Evolutionary conservation across 2,329 filamentous ascomycete species (phyloP), one percentile per base, ranked within the genome.

Genomic region (Acrocalymma vagum): DNA sequence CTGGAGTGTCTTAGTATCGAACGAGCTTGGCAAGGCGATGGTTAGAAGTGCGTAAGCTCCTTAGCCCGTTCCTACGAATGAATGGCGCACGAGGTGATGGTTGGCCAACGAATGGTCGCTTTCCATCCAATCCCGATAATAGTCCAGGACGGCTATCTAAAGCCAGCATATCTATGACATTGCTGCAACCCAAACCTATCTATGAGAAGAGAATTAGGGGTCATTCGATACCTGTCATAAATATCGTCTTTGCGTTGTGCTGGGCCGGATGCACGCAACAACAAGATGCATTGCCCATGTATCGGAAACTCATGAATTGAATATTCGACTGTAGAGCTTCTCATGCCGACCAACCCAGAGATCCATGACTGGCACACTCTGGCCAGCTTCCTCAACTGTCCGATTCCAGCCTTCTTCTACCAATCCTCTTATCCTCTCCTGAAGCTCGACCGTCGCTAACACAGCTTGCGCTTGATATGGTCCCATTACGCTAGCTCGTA

Each of bases 341-440:
- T 94, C 89, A 67, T 94, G 89, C 62, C 89, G 79, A 3, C 89
- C 89, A 60, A 91, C 78, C 88, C 89, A 94, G 21, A 94, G 66
- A 72, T 94, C 89, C 80, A 93, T 84, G 2, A 85, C 80, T 1
- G 89, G 89, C 48, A 90, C 84, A 39, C 76, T 84, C 73, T 93
- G 87, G 5, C 86, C 87, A 3, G 88, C 88, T 48, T 85, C 80
- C 42, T 87, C 84, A 0, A 86, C 74, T 1, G 58, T 65, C 42
- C 75, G 81, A 10, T 75, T 55, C 81, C 81, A 85, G 57, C 86
- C 84, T 42, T 80, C 71, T 34, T 78, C 74, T 7, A 92, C 77
- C 42, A 83, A 77, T 2, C 69, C 73, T 16, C 75, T 68, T 16
- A 93, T 81, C 55, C 82, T 72, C 3, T 61, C 63, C 68, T 83